Percentiles rank a stretch among this genome's conserved stretches.
phyloP scores from a whole-genome alignment of 106 monocot genomes.

The Narthecium ossifragum region DNA sequence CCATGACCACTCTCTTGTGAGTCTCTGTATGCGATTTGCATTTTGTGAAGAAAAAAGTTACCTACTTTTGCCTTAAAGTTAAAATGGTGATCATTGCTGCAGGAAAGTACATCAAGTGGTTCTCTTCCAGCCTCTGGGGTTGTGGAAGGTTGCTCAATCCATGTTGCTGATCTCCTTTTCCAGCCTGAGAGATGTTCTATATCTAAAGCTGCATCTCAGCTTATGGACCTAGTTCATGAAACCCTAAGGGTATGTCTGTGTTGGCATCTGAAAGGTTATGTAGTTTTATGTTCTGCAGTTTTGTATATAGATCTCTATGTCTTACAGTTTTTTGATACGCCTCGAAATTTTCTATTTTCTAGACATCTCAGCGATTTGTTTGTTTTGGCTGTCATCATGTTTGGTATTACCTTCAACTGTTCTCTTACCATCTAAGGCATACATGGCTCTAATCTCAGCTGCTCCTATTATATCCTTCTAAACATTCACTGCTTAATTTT shows the following conservation, averaged over 20 bases:
- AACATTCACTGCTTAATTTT: no score
- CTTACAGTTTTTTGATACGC: no score
- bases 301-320: no score
- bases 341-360: no score
- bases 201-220: conserved; percentile 62
- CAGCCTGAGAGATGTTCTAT: conserved; percentile 54
- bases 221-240: conserved; percentile 84
- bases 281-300: no score
- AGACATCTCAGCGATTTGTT: no score
- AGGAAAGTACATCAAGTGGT: conserved; percentile 27
- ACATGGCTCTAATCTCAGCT: no score
- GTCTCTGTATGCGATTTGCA: conserved; percentile 10
- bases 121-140: conserved; percentile 19
- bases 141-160: conserved; percentile 19
- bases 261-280: neutral
- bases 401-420: no score
- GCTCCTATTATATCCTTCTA: no score
- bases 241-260: conserved; percentile 54
- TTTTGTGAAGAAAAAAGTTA: neutral
- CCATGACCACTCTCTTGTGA: conserved; percentile 43
- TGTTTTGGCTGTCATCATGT: no score
- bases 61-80: neutral
- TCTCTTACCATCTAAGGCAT: no score
- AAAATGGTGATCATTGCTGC: neutral
- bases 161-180: conserved; percentile 70